phyloP scores from a whole-genome alignment of 2,329 filamentous ascomycete genomes.

The Alternaria viburni region DNA sequence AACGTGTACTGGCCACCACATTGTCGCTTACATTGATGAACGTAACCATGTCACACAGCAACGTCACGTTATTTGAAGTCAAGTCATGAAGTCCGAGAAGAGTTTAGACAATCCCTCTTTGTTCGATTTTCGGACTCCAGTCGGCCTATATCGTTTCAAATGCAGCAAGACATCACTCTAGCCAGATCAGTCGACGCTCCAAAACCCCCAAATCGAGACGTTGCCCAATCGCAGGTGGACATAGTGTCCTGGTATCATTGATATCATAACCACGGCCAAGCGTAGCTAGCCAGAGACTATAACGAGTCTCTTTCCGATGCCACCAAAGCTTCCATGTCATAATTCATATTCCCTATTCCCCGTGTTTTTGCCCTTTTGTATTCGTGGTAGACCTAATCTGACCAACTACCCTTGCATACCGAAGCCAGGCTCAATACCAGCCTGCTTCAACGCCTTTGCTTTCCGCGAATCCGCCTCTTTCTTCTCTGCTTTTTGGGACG shows the following conservation, averaged over 20 bases:
- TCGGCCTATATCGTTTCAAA: neutral
- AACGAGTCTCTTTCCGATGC: neutral
- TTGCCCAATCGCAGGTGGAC: slow-evolving; percentile 13
- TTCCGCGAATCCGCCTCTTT: slow-evolving; percentile 59
- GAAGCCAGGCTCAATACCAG: slow-evolving; percentile 67
- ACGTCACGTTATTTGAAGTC: neutral
- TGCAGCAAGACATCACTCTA: neutral
- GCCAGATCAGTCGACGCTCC: neutral
- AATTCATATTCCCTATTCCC: slow-evolving; percentile 1
- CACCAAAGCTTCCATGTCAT: slow-evolving; percentile 7
- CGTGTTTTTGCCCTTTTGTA: neutral
- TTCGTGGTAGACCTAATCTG: neutral
- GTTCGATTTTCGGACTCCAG: neutral
- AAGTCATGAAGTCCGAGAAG: neutral
- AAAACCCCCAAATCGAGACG: neutral
- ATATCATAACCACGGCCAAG: slow-evolving; percentile 13
- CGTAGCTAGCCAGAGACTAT: slow-evolving; percentile 7
- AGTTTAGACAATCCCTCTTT: neutral
- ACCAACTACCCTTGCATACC: slow-evolving; percentile 70
- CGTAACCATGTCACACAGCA: neutral
- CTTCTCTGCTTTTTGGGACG: slow-evolving; percentile 75
- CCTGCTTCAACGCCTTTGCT: slow-evolving; percentile 67
- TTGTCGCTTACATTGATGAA: neutral
- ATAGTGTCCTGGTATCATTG: slow-evolving; percentile 20
- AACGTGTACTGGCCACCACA: neutral